phyloP scores from a whole-genome alignment of 495 filamentous ascomycete genomes.

The Chaetomium fimeti region DNA sequence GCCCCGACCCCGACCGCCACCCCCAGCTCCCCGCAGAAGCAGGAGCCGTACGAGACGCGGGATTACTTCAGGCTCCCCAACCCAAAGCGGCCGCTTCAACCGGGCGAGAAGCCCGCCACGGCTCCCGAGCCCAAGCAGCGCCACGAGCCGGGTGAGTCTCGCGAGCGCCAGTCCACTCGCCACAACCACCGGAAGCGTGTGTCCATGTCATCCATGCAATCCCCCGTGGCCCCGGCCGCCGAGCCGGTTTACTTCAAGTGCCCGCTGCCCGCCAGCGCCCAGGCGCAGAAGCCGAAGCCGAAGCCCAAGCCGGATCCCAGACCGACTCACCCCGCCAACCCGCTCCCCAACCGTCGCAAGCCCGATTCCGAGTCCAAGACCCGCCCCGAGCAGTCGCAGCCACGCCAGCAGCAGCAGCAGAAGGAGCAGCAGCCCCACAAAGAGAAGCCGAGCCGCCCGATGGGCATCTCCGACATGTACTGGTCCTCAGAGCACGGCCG shows the following conservation, averaged over 20 bases:
- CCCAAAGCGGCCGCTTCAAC: not conserved
- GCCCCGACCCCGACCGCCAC: too few species aligned
- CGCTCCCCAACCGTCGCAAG: not conserved
- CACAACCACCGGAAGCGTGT: not conserved
- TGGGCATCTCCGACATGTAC: slow-evolving; percentile 22
- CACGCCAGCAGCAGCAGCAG: not conserved
- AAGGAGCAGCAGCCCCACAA: not conserved
- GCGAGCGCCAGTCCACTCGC: not conserved
- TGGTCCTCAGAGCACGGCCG: slow-evolving; percentile 13
- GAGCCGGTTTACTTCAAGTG: not conserved
- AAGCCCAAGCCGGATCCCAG: not conserved
- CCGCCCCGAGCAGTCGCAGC: not conserved
- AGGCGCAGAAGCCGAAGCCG: not conserved
- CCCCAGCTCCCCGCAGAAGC: not conserved
- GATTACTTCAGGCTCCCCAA: not conserved
- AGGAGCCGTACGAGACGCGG: not conserved
- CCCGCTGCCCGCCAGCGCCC: not conserved
- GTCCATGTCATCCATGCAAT: not conserved
- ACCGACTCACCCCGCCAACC: not conserved
- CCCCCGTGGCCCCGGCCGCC: not conserved
- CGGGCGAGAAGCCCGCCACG: not conserved
- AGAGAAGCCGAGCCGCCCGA: not conserved
- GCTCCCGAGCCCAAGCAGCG: not conserved
- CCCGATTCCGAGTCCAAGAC: not conserved
- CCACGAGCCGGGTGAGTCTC: not conserved